These are phyloP conservation scores for Gaeumannomyces sp. DNA, from an alignment of 2,329 filamentous ascomycete species.

Conservation along the genomic window DNA sequence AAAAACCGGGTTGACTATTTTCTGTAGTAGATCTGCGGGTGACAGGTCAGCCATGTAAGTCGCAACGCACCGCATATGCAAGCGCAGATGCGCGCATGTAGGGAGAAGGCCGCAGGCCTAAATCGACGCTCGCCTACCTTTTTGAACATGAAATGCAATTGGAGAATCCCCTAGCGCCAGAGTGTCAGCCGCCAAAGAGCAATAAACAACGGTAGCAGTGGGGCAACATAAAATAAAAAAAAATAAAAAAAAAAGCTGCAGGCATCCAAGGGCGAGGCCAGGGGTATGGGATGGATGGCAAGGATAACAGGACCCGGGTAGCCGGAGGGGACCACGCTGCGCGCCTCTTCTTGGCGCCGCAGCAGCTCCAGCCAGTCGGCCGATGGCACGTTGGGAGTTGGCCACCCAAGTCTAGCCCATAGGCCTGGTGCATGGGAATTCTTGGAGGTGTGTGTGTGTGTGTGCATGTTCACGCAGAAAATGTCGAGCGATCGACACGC, in stretches of 20 bases:
- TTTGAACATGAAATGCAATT: constrained; percentile 98
- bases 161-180: constrained; percentile 69
- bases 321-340: no score
- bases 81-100: no score
- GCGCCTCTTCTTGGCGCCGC: no score
- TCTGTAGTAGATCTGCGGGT: constrained; percentile 32
- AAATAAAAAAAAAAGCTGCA: constrained; percentile 10
- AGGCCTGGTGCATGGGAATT: no score
- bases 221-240: neutral
- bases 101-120: no score
- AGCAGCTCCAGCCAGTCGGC: constrained; percentile 1
- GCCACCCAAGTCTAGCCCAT: constrained; percentile 14
- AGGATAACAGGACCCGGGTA: constrained; percentile 12
- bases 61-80: neutral
- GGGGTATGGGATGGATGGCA: no score
- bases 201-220: no score
- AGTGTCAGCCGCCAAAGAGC: no score
- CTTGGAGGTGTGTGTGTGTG: no score
- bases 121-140: constrained; percentile 54
- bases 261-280: no score
- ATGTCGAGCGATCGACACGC: constrained; percentile 8
- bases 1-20: constrained; percentile 20
- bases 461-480: constrained; percentile 15
- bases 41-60: constrained; percentile 11
- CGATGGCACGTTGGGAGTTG: neutral